Conservation (phyloP, 495 filamentous ascomycete species). For the Trichoderma parareesei region DNA sequence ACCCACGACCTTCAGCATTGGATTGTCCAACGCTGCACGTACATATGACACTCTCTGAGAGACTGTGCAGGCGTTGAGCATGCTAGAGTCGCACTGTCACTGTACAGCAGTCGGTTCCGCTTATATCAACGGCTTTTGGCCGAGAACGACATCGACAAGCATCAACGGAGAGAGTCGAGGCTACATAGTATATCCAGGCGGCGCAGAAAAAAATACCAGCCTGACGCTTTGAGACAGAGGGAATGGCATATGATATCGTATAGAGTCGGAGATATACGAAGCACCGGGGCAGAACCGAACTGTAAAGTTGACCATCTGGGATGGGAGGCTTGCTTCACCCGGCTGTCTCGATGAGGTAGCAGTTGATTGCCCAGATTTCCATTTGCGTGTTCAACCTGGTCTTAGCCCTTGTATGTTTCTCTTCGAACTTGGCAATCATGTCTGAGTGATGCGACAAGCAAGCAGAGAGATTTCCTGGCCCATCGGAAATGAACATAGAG, state of each 20-base stretch:
- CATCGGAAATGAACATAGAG: background rate
- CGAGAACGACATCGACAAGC: background rate
- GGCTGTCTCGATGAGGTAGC: background rate
- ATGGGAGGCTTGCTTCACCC: no score
- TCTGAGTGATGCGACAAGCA: background rate
- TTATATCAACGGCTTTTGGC: background rate
- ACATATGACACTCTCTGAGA: background rate
- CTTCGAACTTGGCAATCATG: no score
- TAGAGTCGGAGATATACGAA: background rate
- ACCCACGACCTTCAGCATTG: background rate
- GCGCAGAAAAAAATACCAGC: no score
- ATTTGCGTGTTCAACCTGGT: no score
- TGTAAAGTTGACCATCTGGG: no score
- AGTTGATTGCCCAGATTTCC: no score
- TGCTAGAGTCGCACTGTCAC: background rate
- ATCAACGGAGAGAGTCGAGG: background rate
- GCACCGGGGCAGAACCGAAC: no score
- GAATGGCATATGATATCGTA: no score
- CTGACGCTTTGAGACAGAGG: no score
- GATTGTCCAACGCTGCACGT: conserved; percentile 7
- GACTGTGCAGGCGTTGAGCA: background rate
- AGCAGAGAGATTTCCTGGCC: background rate
- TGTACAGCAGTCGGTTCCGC: no score
- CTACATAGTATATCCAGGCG: background rate
- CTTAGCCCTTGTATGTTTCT: no score